phyloP scores from a whole-genome alignment of 352 stramenopile species.

The Globisporangium nodosum region DNA sequence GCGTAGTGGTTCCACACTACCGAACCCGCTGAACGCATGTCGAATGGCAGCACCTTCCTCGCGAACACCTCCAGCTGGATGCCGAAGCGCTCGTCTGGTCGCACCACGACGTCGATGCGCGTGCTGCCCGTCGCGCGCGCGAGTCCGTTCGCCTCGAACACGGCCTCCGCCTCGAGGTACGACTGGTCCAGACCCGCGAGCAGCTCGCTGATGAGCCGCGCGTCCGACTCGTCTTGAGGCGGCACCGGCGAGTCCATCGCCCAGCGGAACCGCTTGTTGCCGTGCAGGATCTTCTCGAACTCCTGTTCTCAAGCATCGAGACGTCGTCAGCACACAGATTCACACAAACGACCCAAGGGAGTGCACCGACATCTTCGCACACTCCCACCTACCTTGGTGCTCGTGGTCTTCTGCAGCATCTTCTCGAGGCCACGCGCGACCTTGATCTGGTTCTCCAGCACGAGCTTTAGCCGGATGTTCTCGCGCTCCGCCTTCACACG shows the following conservation, averaged over 20 bases:
- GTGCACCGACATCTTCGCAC: too few species aligned
- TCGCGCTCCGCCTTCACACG: too few species aligned
- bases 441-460: slow-evolving; percentile 46
- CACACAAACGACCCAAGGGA: too few species aligned
- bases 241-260: neutral
- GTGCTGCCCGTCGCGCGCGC: neutral
- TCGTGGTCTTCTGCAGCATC: slow-evolving; percentile 8
- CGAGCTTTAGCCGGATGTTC: slow-evolving; percentile 38
- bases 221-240: neutral
- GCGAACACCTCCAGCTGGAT: slow-evolving; percentile 12
- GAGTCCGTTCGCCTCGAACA: slow-evolving; percentile 10
- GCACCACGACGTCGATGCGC: neutral
- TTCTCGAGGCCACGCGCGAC: slow-evolving; percentile 32
- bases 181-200: neutral
- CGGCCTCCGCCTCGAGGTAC: neutral
- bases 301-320: neutral
- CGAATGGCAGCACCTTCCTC: slow-evolving; percentile 25
- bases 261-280: neutral
- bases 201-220: neutral
- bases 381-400: too few species aligned
- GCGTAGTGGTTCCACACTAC: slow-evolving; percentile 31
- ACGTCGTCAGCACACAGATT: too few species aligned
- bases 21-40: slow-evolving; percentile 14
- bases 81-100: neutral
- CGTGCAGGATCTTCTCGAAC: neutral